Percentiles rank a stretch among this genome's conserved stretches.
Conservation (phyloP, 2,329 filamentous ascomycete genomes). For the Epichloe scottii region DNA sequence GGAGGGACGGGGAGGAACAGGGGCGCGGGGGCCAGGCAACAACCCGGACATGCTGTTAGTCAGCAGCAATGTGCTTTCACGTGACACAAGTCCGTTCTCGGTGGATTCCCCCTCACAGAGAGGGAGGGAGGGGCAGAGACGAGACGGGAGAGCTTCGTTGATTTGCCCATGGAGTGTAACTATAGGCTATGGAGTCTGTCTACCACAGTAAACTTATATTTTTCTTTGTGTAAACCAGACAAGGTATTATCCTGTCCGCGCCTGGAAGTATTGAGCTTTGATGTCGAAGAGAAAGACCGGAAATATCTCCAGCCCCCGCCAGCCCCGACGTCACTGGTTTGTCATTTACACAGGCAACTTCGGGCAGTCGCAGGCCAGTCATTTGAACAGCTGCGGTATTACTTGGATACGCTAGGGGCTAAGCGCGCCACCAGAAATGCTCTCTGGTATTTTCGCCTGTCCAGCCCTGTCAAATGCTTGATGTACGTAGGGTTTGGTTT, state of each 20-base stretch:
- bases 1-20: not conserved
- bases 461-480: no score
- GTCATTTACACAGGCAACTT: not conserved
- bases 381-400: not conserved
- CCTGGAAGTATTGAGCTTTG: no score
- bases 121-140: no score
- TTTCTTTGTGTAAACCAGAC: no score
- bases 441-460: not conserved
- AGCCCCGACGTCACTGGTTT: slow-evolving; percentile 1
- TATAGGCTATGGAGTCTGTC: no score
- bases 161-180: no score
- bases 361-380: not conserved
- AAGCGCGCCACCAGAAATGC: slow-evolving; percentile 1
- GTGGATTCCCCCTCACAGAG: no score
- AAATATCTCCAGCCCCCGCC: not conserved
- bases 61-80: not conserved
- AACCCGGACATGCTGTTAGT: not conserved
- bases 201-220: no score
- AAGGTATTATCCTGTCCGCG: no score
- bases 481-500: no score
- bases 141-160: no score
- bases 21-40: not conserved
- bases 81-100: not conserved
- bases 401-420: not conserved
- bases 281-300: not conserved